Evolutionary conservation across 306 rosid species (phyloP), one percentile per base, ranked within the genome.

Genomic region (Hylodesmum podocarpum): DNA sequence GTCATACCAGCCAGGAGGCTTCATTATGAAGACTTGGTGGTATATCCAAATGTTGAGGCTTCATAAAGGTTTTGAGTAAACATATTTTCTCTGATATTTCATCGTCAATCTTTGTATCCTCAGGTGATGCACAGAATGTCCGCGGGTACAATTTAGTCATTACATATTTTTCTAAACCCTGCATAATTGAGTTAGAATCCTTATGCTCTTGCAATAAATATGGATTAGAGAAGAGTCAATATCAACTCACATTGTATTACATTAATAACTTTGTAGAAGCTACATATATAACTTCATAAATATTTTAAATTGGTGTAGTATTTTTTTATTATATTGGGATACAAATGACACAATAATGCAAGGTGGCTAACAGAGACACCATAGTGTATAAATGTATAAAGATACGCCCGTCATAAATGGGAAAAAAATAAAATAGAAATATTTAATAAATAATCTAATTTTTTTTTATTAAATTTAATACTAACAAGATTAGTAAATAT

Each of bases 141-240:
- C 93, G 79, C 2, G 91, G 55, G 84, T 87, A 91, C 86, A 88
- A 76, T 64, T 88, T 91, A 50, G 93, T 88, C 96, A 88, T 81
- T 65, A 88, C 73, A 78, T 91, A 91, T 76, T 91, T 88, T 76
- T 91, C 93, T 78, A 91, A 82, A 58, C 89, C 93, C 93, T 90
- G 87, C 18, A 36, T 16, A 33, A 29, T 10, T 25, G 21, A 50
- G 13, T 27, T 14, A 61, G 29, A 57, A 34, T 28, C 51, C 33
- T 22, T 1, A 16, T 24, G 27, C n/a, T 65, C 16, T 3, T 39
- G 61, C 14, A 25, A 7, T 51, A 50, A 61, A 49, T 33, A 61
- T 47, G 34, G 13, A 13, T n/a, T n/a, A 13, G 33, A 3, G 13
- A 19, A 33, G 55, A 70, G 10, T 43, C 15, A 72, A 62, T 24